Percentiles rank a stretch among this genome's conserved stretches.
Conservation (phyloP, 2,329 filamentous ascomycete species). For the Pochonia chlamydosporia region DNA sequence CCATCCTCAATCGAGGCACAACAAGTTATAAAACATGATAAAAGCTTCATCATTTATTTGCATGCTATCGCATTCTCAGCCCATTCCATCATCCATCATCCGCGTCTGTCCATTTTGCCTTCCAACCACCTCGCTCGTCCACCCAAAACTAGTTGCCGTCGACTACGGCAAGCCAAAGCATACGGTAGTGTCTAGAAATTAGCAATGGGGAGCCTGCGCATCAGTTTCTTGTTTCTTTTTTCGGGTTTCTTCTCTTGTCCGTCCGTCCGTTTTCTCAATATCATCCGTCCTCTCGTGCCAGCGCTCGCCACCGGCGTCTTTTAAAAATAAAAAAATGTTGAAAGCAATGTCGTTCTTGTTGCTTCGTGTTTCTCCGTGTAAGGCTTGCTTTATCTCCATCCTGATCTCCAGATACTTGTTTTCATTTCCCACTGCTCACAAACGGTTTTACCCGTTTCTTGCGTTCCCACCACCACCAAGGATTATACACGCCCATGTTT, state of each 20-base stretch:
- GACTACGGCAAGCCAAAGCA: conserved; percentile 15
- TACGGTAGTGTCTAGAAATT: conserved; percentile 3
- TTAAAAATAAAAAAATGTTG: not conserved
- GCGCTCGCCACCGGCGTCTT: not conserved
- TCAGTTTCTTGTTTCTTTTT: conserved; percentile 3
- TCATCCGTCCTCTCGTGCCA: not conserved
- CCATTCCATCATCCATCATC: conserved; percentile 22
- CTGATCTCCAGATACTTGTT: conserved; percentile 13
- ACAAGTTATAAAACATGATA: too few species aligned
- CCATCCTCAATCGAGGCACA: too few species aligned
- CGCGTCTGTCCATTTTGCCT: conserved; percentile 16
- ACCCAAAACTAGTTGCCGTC: conserved; percentile 9
- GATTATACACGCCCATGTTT: conserved; percentile 6
- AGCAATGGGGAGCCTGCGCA: conserved; percentile 8
- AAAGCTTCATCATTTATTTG: conserved; percentile 1
- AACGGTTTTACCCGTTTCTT: conserved; percentile 16
- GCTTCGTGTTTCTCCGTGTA: conserved; percentile 6
- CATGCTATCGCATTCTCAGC: conserved; percentile 21
- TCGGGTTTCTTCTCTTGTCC: conserved; percentile 5
- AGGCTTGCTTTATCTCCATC: conserved; percentile 9
- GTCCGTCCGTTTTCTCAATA: not conserved
- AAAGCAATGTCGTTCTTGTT: not conserved
- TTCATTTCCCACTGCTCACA: conserved; percentile 20
- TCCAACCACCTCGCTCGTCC: conserved; percentile 16
- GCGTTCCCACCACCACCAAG: conserved; percentile 27